phyloP scores from a whole-genome alignment of 805 yeast species.

The Candida maesae region DNA sequence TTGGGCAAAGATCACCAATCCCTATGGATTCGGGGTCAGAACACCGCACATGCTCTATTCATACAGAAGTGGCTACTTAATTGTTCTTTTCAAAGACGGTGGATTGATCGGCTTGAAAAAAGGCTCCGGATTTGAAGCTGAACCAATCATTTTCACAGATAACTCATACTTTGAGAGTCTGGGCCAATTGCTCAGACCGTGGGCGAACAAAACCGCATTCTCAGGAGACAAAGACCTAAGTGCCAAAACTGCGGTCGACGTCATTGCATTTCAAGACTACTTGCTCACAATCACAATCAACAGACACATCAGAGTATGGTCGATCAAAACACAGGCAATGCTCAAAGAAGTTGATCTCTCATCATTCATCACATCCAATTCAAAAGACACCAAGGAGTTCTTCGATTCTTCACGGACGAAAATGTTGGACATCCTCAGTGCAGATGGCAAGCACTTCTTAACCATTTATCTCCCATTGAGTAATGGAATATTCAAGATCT shows the following conservation, averaged over 20 bases:
- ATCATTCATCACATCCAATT: conserved; percentile 10
- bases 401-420: conserved; percentile 32
- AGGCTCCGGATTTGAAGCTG: conserved; percentile 26
- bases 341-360: conserved; percentile 25
- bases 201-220: conserved; percentile 23
- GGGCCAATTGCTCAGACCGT: conserved; percentile 30
- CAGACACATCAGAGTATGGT: conserved; percentile 59
- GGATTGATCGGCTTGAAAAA: conserved; percentile 56
- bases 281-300: conserved; percentile 52
- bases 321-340: conserved; percentile 34
- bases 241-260: conserved; percentile 32
- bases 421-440: conserved; percentile 22
- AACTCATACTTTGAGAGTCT: conserved; percentile 39
- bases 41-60: conserved; percentile 51
- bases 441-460: conserved; percentile 22
- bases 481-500: conserved; percentile 41
- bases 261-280: conserved; percentile 24
- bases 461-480: conserved; percentile 40
- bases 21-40: conserved; percentile 59
- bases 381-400: conserved; percentile 20
- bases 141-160: conserved; percentile 53
- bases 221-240: conserved; percentile 41
- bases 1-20: conserved; percentile 69
- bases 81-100: conserved; percentile 73
- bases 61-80: conserved; percentile 39